A percentile compares a stretch with the other conserved stretches of the same genome.
These are phyloP conservation scores for Jacaranda copaia DNA, from an alignment of 257 asterid genomes.

Conservation along the genomic window DNA sequence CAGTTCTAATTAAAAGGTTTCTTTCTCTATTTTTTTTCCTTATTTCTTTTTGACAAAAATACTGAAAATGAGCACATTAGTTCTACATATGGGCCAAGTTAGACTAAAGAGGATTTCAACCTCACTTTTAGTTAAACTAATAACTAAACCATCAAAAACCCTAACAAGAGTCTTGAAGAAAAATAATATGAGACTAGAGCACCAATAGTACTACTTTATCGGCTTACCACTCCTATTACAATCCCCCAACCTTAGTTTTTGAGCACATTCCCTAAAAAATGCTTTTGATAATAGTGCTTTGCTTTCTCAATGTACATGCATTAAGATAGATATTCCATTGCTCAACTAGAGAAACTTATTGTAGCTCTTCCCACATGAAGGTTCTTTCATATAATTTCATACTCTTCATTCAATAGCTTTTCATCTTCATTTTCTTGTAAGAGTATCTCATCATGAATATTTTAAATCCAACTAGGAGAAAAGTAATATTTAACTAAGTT, in stretches of 20 bases:
- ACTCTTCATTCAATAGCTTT: slow-evolving; percentile 82
- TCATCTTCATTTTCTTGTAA: slow-evolving; percentile 88
- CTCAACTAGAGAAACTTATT: slow-evolving; percentile 41
- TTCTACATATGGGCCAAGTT: too few species aligned
- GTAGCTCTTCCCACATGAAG: slow-evolving; percentile 59
- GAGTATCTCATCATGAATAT: slow-evolving; percentile 76
- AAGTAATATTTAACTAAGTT: background rate
- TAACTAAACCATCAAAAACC: too few species aligned
- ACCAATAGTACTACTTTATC: too few species aligned
- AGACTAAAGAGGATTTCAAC: too few species aligned
- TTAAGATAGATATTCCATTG: slow-evolving; percentile 18
- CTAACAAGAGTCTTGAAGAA: too few species aligned
- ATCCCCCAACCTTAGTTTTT: slow-evolving; percentile 65
- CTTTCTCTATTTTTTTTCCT: too few species aligned
- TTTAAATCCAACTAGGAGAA: slow-evolving; percentile 71
- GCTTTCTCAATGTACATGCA: slow-evolving; percentile 1
- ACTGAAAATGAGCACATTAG: too few species aligned
- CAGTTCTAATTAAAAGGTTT: too few species aligned
- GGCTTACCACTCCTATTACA: slow-evolving; percentile 11
- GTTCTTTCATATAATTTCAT: slow-evolving; percentile 61
- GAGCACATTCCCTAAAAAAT: slow-evolving; percentile 64
- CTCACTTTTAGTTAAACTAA: too few species aligned
- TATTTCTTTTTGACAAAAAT: too few species aligned
- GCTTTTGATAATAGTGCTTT: slow-evolving; percentile 34
- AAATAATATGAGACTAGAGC: too few species aligned